Evolutionary conservation across 2,329 filamentous ascomycete species (phyloP).

Genomic region (Colletotrichum musae): DNA sequence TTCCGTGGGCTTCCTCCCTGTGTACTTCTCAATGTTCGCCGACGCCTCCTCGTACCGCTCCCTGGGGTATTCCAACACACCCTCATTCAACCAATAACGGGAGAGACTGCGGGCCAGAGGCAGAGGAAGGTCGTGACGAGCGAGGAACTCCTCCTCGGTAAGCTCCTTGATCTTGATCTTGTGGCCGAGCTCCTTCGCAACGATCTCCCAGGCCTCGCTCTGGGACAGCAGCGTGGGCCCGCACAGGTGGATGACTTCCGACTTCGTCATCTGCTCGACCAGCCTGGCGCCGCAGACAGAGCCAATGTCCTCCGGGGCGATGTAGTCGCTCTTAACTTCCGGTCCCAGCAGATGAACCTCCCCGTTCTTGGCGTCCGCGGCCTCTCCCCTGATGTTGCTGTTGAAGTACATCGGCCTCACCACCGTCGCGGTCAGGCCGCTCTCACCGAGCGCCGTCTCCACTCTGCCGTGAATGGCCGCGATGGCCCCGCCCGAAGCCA

Average conservation of each 20-base stretch:
- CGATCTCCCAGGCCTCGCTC: conserved; percentile 46
- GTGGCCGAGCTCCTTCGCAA: conserved; percentile 51
- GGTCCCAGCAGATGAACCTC: conserved; percentile 51
- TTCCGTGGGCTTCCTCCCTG: not conserved
- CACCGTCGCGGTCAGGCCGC: conserved; percentile 51
- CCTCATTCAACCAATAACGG: not conserved
- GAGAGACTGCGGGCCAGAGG: not conserved
- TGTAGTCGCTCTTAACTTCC: conserved; percentile 53
- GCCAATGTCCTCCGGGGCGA: conserved; percentile 62
- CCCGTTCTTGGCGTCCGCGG: conserved; percentile 46
- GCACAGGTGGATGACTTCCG: conserved; percentile 52
- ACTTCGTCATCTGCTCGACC: conserved; percentile 48
- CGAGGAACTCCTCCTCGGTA: conserved; percentile 11
- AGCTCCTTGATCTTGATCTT: conserved; percentile 42
- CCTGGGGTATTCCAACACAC: not conserved
- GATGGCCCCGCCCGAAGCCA: conserved; percentile 50
- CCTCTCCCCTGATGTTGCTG: conserved; percentile 55
- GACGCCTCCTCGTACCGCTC: conserved; percentile 6
- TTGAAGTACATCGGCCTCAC: conserved; percentile 61
- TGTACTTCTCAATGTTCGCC: conserved; percentile 3
- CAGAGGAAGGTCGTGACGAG: not conserved
- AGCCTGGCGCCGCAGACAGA: conserved; percentile 57
- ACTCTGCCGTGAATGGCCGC: conserved; percentile 58
- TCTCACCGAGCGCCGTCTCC: conserved; percentile 58
- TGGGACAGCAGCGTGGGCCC: conserved; percentile 53